phyloP scores from a whole-genome alignment of 345 rosid genomes.

The Gynandropsis gynandra region DNA sequence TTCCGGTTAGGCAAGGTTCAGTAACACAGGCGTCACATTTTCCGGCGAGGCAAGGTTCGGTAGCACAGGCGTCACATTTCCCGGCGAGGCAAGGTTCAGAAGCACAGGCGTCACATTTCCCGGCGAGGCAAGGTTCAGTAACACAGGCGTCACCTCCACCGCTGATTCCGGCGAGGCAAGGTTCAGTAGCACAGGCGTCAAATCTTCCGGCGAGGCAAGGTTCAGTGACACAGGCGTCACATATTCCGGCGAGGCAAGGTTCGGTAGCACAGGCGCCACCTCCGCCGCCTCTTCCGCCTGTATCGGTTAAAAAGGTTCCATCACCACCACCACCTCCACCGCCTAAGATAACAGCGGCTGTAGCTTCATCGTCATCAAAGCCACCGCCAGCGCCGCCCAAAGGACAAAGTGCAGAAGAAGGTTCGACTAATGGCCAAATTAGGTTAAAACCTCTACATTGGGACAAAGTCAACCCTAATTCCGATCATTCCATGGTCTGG shows the following conservation, averaged over 20 bases:
- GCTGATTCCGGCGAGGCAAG: neutral
- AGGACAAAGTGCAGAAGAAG: constrained; percentile 28
- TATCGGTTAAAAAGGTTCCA: constrained; percentile 24
- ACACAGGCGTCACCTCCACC: constrained; percentile 25
- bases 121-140: constrained; percentile 23
- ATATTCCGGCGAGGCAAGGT: too few species aligned
- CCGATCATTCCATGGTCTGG: constrained; percentile 85
- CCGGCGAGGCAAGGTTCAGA: too few species aligned
- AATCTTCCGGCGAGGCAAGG: constrained; percentile 25
- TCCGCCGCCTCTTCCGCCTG: constrained; percentile 18
- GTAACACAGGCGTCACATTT: constrained; percentile 21
- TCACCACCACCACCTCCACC: constrained; percentile 37
- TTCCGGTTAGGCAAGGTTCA: constrained; percentile 24
- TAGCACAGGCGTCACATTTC: too few species aligned
- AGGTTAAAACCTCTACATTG: constrained; percentile 82
- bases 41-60: too few species aligned
- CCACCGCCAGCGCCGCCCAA: constrained; percentile 35
- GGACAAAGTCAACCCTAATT: constrained; percentile 65
- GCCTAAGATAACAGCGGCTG: constrained; percentile 25
- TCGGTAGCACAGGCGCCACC: constrained; percentile 28
- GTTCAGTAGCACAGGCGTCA: too few species aligned
- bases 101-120: too few species aligned
- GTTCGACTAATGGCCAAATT: constrained; percentile 38
- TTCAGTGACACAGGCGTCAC: constrained; percentile 21
- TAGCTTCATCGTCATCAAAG: constrained; percentile 22